These are phyloP conservation scores for Colletotrichum camelliae DNA, from an alignment of 2,329 filamentous ascomycete genomes.

Conservation along the genomic window DNA sequence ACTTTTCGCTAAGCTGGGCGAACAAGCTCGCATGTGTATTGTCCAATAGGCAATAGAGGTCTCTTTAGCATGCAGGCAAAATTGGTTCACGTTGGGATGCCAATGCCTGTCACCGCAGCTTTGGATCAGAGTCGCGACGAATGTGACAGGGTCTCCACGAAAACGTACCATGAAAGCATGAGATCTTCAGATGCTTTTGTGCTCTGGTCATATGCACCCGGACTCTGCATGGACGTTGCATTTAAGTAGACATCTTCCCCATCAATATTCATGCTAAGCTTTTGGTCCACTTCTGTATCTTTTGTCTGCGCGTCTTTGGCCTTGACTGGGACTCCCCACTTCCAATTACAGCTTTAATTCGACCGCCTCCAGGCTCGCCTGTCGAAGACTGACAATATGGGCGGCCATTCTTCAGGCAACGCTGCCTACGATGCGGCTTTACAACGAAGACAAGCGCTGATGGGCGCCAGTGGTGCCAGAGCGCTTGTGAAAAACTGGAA, in stretches of 20 bases:
- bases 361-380: neutral
- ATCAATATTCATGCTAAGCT: neutral
- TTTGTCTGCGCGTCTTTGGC: neutral
- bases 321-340: neutral
- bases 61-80: neutral
- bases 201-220: neutral
- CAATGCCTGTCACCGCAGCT: neutral
- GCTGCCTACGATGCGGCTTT: constrained; percentile 57
- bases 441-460: constrained; percentile 55
- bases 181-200: neutral
- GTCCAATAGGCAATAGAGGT: neutral
- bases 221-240: neutral
- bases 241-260: neutral
- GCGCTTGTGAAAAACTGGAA: constrained; percentile 65
- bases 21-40: neutral
- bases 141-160: neutral
- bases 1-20: neutral
- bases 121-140: neutral
- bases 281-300: neutral
- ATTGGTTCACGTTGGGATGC: neutral
- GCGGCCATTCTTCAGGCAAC: constrained; percentile 40
- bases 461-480: constrained; percentile 55
- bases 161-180: neutral
- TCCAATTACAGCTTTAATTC: neutral
- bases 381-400: constrained; percentile 33